Evolutionary conservation across 2,329 filamentous ascomycete species (phyloP), one percentile per base, ranked within the genome.

Genomic region (Aschersonia sp.): DNA sequence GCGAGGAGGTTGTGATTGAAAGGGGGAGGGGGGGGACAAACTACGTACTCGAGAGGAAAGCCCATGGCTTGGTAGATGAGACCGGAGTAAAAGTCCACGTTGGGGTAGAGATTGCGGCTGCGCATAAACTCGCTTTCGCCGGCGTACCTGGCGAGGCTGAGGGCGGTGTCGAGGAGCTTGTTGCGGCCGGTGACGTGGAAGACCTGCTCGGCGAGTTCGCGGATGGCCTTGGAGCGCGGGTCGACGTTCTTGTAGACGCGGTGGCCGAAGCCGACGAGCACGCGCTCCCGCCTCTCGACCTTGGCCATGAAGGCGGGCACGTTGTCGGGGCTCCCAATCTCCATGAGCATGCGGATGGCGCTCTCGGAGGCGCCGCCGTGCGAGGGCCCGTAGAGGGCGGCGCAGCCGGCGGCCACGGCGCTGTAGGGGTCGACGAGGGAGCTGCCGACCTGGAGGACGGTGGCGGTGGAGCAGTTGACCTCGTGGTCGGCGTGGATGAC

Each of bases 321-420:
- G 39, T 72, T 72, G 42, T 72, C 69, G 2, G 68, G 66, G 1
- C 60, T 66, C 12, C 72, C 72, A 47, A 77, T 72, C 53, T 70
- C 65, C 53, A 70, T 70, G 5, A 77, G 61, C 64, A 71, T 72
- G 44, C 71, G 68, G 55, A 77, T 76, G 0, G 75, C 75, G 29
- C 70, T 68, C 52, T 79, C 76, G 0, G 72, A 75, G 4, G 76
- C 76, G n/a, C 75, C 76, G 48, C 74, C 76, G 57, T 79, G 76
- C 0, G 76, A 71, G 0, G 74, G 74, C 0, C 76, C 76, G 53
- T 76, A 75, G 2, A 72, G 65, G 0, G 72, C 72, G 0, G 74
- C 68, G n/a, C 71, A 69, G 5, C 73, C 66, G 0, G 73, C 71
- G 1, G 73, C 61, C 10, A 78, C 70, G 14, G 73, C 65, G 52